A percentile compares a stretch with the other conserved stretches of the same genome.
Conservation (phyloP, 1,139 yeast species). For the Yamadazyma jaroonii region DNA sequence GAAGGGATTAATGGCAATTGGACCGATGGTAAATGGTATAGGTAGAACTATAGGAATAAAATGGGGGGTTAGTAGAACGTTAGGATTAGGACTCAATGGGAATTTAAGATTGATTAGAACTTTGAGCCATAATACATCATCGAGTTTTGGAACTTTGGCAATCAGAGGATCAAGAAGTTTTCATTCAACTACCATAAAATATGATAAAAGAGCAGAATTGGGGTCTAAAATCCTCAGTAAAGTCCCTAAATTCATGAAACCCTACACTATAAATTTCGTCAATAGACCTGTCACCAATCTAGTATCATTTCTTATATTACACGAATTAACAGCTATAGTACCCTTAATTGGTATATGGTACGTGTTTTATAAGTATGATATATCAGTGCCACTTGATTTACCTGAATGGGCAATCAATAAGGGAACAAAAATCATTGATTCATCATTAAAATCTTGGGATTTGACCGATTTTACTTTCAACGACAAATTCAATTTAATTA, state of each 20-base stretch:
- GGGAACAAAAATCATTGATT: conserved; percentile 60
- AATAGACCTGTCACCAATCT: conserved; percentile 68
- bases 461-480: conserved; percentile 36
- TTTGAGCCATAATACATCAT: background rate
- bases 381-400: conserved; percentile 46
- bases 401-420: conserved; percentile 66
- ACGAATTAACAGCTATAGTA: conserved; percentile 78
- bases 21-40: too few species aligned
- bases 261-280: conserved; percentile 47
- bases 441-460: conserved; percentile 34
- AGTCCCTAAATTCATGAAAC: conserved; percentile 49
- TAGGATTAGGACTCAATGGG: background rate
- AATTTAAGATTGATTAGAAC: too few species aligned
- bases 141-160: background rate
- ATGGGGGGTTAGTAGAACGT: too few species aligned
- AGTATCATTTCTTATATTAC: conserved; percentile 75
- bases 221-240: conserved; percentile 27
- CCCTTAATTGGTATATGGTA: conserved; percentile 83
- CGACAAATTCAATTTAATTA: conserved; percentile 55
- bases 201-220: conserved; percentile 13
- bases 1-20: background rate
- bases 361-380: conserved; percentile 54
- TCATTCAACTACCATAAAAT: background rate
- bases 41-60: too few species aligned
- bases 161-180: background rate